phyloP scores from a whole-genome alignment of 352 stramenopile genomes.

The Phytophthora macrochlamydospora region DNA sequence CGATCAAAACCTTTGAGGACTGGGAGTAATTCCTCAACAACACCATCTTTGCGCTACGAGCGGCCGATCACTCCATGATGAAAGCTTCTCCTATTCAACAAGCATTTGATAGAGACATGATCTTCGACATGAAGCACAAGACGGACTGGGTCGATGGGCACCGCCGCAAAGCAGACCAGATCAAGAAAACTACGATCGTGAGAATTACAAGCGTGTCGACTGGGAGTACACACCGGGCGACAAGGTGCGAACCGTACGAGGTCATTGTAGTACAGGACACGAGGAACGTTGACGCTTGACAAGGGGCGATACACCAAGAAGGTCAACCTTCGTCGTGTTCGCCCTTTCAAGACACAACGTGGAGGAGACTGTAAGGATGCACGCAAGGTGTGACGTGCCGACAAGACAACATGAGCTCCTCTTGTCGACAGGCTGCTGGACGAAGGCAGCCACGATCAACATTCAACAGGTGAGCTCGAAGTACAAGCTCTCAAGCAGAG shows the following conservation, averaged over 20 bases:
- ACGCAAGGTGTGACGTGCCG: background rate
- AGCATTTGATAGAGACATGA: slow-evolving; percentile 5
- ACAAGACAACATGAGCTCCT: background rate
- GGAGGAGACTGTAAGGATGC: slow-evolving; percentile 7
- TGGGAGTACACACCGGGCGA: background rate
- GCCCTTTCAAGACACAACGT: slow-evolving; percentile 1
- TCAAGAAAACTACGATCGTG: slow-evolving; percentile 1
- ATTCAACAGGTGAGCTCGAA: background rate
- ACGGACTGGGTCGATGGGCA: slow-evolving; percentile 3
- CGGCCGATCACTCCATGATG: background rate
- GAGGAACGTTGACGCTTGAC: slow-evolving; percentile 5
- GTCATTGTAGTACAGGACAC: background rate
- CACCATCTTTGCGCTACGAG: background rate
- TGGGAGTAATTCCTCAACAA: slow-evolving; percentile 10
- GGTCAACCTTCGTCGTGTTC: slow-evolving; percentile 4
- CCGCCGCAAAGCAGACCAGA: background rate
- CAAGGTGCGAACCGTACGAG: background rate
- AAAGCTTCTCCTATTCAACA: slow-evolving; percentile 1
- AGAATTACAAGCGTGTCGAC: background rate
- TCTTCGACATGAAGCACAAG: background rate
- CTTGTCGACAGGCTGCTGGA: too few relatives aligned
- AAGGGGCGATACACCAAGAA: slow-evolving; percentile 6
- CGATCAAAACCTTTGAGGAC: background rate
- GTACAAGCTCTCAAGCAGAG: background rate
- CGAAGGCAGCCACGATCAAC: background rate